phyloP scores from a whole-genome alignment of 2,329 filamentous ascomycete species.

The Ceratocystis ficicola region DNA sequence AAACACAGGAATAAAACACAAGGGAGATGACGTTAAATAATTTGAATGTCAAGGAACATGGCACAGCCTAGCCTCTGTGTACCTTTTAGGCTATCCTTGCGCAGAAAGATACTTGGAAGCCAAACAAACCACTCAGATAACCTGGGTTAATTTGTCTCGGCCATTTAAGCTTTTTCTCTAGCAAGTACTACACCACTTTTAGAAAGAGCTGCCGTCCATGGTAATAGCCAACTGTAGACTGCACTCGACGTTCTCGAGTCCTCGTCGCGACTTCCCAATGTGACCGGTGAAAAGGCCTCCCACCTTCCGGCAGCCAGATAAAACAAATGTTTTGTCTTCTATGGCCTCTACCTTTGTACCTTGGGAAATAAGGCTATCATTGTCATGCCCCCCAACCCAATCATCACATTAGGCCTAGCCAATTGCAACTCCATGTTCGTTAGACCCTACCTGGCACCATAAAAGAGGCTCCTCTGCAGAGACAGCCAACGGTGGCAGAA shows the following conservation, averaged over 20 bases:
- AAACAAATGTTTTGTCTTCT: no score
- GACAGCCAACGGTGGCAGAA: not conserved
- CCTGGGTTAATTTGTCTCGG: not conserved
- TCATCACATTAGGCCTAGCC: no score
- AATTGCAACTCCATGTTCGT: no score
- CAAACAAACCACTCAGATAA: not conserved
- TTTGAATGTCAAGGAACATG: not conserved
- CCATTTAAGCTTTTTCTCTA: not conserved
- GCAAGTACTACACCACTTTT: not conserved
- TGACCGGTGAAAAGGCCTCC: no score
- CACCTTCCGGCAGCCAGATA: no score
- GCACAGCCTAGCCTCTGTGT: not conserved
- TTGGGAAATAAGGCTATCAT: no score
- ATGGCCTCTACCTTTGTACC: no score
- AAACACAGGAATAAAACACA: not conserved
- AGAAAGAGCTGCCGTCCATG: not conserved
- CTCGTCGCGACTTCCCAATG: not conserved
- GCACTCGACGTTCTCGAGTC: not conserved
- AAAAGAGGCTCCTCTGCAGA: not conserved
- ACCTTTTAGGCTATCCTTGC: not conserved
- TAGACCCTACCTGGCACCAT: not conserved
- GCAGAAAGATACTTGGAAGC: not conserved
- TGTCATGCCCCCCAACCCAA: no score
- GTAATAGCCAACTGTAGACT: not conserved
- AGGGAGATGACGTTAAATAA: not conserved